phyloP scores from a whole-genome alignment of 768 basidiomycete species.

The Russula emetica region DNA sequence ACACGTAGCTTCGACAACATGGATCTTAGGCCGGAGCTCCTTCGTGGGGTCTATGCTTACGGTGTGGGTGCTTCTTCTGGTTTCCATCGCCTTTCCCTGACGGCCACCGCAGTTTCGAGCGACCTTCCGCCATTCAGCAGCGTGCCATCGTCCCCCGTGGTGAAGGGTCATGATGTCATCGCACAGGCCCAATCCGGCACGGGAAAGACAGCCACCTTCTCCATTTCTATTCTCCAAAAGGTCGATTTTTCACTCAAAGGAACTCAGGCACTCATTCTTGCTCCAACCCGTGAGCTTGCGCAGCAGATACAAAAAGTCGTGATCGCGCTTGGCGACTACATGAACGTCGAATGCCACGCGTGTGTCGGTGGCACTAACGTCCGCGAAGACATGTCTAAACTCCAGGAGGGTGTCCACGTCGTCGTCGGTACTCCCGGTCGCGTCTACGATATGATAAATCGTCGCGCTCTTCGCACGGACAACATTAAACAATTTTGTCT shows the following conservation, averaged over 20 bases:
- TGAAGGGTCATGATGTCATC: conserved; percentile 98
- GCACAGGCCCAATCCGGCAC: conserved; percentile 99
- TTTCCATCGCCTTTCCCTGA: conserved; percentile 4
- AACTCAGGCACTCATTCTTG: conserved; percentile 96
- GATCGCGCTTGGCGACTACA: conserved; percentile 88
- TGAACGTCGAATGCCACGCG: conserved; percentile 94
- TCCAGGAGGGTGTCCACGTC: conserved; percentile 86
- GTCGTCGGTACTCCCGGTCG: conserved; percentile 96
- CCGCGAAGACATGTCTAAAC: conserved; percentile 95
- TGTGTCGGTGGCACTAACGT: conserved; percentile 98
- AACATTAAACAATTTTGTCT: conserved; percentile 93
- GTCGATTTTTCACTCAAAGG: conserved; percentile 84
- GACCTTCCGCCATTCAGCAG: conserved; percentile 98
- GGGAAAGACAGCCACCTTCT: conserved; percentile 99
- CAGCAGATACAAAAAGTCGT: conserved; percentile 98
- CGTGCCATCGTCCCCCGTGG: conserved; percentile 97
- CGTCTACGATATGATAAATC: conserved; percentile 97
- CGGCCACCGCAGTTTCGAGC: conserved; percentile 75
- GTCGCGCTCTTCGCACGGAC: conserved; percentile 82
- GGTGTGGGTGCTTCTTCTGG: conserved; percentile 52
- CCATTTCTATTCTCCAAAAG: conserved; percentile 94
- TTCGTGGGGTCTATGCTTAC: conserved; percentile 97
- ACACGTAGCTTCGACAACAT: conserved; percentile 88
- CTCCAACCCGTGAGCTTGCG: conserved; percentile 95
- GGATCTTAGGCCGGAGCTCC: conserved; percentile 93